Percentiles rank a stretch among this genome's conserved stretches.
phyloP scores from a whole-genome alignment of 257 asterid genomes.

The Solanum sparsipilum region DNA sequence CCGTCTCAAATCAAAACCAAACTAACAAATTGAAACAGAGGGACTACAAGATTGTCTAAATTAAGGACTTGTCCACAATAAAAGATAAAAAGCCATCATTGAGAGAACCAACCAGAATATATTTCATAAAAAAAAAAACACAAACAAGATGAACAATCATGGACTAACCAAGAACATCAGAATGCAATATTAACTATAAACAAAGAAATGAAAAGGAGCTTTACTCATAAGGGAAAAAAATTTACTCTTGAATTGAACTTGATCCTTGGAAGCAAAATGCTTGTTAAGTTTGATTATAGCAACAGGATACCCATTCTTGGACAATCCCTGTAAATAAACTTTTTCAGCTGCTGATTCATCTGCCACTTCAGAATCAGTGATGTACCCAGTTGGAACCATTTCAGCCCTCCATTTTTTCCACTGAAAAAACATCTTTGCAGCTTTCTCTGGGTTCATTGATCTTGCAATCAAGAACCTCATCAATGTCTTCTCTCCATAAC shows the following conservation, averaged over 20 bases:
- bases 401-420: slow-evolving; percentile 74
- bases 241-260: slow-evolving; percentile 73
- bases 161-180: too few species aligned
- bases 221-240: background rate
- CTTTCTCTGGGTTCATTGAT: slow-evolving; percentile 59
- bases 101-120: too few species aligned
- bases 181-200: too few species aligned
- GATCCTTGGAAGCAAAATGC: slow-evolving; percentile 67
- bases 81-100: too few species aligned
- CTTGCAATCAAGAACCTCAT: slow-evolving; percentile 89
- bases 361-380: slow-evolving; percentile 44
- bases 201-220: too few species aligned
- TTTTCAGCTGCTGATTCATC: slow-evolving; percentile 49
- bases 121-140: too few species aligned
- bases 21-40: too few species aligned
- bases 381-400: slow-evolving; percentile 44
- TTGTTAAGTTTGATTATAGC: slow-evolving; percentile 26
- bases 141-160: too few species aligned
- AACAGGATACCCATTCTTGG: slow-evolving; percentile 43
- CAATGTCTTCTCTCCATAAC: slow-evolving; percentile 40
- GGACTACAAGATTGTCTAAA: too few species aligned
- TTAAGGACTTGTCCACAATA: too few species aligned
- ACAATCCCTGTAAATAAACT: slow-evolving; percentile 43
- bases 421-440: slow-evolving; percentile 77
- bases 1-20: too few species aligned